Percentiles rank a stretch among this genome's conserved stretches.
Evolutionary conservation across 495 filamentous ascomycete genomes (phyloP).

Genomic region (Rhypophila decipiens): DNA sequence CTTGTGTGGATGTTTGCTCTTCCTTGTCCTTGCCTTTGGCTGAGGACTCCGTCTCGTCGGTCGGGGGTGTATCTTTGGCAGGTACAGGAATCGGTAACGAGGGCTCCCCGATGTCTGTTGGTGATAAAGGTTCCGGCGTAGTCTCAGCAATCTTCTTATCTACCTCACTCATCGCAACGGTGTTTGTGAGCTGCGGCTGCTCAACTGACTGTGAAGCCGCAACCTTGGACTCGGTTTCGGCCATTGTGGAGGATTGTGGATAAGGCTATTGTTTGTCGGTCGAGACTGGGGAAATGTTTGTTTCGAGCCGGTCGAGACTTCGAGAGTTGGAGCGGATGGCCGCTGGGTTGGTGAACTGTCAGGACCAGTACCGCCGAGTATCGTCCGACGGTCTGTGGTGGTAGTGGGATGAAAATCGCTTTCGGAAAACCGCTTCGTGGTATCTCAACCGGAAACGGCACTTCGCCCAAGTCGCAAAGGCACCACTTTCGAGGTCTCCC

Average conservation of each 20-base stretch:
- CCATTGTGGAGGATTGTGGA: slow-evolving; percentile 4
- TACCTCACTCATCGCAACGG: slow-evolving; percentile 12
- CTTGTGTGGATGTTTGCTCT: slow-evolving; percentile 19
- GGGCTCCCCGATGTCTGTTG: slow-evolving; percentile 3
- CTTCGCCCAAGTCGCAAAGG: no score
- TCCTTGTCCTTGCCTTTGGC: slow-evolving; percentile 25
- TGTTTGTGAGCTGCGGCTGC: slow-evolving; percentile 12
- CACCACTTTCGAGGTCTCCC: no score
- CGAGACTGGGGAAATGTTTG: no score
- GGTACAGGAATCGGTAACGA: slow-evolving; percentile 2
- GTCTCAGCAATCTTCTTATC: not conserved
- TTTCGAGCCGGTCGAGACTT: no score
- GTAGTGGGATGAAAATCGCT: not conserved
- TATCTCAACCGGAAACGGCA: not conserved
- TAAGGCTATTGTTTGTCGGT: no score
- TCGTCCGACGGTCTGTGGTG: not conserved
- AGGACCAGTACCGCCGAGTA: no score
- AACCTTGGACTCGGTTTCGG: slow-evolving; percentile 5
- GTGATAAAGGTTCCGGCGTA: not conserved
- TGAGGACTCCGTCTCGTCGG: not conserved
- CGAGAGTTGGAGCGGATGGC: no score
- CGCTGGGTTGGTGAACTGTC: no score
- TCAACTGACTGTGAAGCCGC: slow-evolving; percentile 1
- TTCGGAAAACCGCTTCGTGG: not conserved
- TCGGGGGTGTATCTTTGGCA: not conserved